Base-by-base conservation (phyloP, 2,329 filamentous ascomycete species). In the Dactylellina parvicollis region DNA sequence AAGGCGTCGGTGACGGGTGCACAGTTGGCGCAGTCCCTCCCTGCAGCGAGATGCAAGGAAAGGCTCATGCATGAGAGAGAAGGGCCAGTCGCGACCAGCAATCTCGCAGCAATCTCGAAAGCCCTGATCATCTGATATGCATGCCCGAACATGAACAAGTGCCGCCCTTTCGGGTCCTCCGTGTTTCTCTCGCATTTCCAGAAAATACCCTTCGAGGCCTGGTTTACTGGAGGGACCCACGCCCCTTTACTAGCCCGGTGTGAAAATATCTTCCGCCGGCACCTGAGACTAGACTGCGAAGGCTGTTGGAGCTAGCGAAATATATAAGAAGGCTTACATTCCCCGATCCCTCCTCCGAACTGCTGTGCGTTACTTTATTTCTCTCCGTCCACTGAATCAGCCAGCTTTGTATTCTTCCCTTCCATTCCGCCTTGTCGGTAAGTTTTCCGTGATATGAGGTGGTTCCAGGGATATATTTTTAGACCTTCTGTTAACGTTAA, bases 281-380 rank as follows among this genome's bases (percentile, higher is more conserved):
- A 38, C 34, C 34, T 5, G 34, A 3, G 4, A 38, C 12, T n/a
- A 4, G 34, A 34, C 49, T 12, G 12, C 46, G 22, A 26, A 49
- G 16, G 7, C 16, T 42, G 8, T 49, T 12, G 49, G 36, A 54
- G 49, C 49, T 54, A 42, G 16, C 46, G 47, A 49, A 55, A 56
- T 44, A 12, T 73, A 73, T 72, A 73, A 73, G 66, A 52, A 46
- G 54, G 54, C 46, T 55, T 56, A 40, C 46, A n/a, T 59, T 26
- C 57, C 67, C 44, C 54, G 44, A 54, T 59, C 54, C 14, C 26
- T 34, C 28, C 44, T 73, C 60, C 69, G 69, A 66, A 66, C 38
- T 61, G 54, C 54, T 65, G 36, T 61, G 61, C 20, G 42, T 42
- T 22, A 47, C 18, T 22, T 52, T 20, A 52, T 34, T 24, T 30